These are phyloP conservation scores for Metarhizium brunneum DNA, from an alignment of 2,329 filamentous ascomycete species.

Conservation along the genomic window DNA sequence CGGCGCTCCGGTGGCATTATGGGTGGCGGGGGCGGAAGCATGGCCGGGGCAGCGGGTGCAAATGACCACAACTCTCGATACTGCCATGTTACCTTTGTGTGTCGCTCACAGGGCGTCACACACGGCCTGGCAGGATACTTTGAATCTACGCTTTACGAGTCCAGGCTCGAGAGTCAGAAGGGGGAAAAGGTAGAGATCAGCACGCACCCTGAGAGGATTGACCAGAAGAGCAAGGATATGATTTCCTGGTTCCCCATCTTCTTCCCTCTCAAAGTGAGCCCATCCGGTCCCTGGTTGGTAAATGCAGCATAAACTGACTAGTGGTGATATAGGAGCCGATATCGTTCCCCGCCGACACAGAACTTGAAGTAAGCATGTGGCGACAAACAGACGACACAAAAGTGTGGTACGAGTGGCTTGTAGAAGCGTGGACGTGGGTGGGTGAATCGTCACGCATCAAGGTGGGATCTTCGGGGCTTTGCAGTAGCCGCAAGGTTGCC, in stretches of 20 bases:
- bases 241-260: conserved; percentile 99
- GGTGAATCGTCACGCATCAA: conserved; percentile 53
- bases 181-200: conserved; percentile 68
- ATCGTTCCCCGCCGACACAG: conserved; percentile 72
- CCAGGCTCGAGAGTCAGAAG: conserved; percentile 25
- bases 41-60: conserved; percentile 65
- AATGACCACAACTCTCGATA: conserved; percentile 90
- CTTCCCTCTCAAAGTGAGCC: conserved; percentile 81
- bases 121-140: conserved; percentile 94
- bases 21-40: conserved; percentile 61
- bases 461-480: conserved; percentile 56
- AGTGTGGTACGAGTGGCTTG: conserved; percentile 98
- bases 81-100: conserved; percentile 69
- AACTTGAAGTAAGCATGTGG: conserved; percentile 91
- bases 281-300: background rate
- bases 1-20: conserved; percentile 55
- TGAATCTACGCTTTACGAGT: conserved; percentile 83
- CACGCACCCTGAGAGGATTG: conserved; percentile 86
- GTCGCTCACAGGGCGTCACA: conserved; percentile 68
- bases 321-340: conserved; percentile 57
- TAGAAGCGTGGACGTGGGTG: conserved; percentile 69
- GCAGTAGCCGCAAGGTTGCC: conserved; percentile 59
- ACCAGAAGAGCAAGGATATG: conserved; percentile 91
- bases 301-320: conserved; percentile 3
- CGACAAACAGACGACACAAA: conserved; percentile 88